phyloP scores from a whole-genome alignment of 352 stramenopile genomes.

The Phytopythium sindhum region DNA sequence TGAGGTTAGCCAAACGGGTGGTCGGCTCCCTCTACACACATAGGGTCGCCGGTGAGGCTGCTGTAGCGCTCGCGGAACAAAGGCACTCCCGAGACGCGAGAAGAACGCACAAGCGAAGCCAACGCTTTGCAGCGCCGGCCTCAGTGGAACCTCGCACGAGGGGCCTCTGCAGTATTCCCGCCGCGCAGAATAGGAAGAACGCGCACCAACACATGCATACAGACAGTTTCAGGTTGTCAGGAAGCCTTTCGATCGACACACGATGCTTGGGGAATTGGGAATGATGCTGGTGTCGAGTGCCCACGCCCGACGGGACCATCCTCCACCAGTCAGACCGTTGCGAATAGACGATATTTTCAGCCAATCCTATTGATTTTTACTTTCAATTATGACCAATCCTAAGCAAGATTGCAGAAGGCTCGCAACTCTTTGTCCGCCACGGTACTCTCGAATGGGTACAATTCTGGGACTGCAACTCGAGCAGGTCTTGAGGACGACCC shows the following conservation, averaged over 20 bases:
- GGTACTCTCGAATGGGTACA: not conserved
- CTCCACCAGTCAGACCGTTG: not conserved
- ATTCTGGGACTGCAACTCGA: not conserved
- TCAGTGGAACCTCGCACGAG: conserved; percentile 1
- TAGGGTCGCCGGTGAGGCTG: conserved; percentile 41
- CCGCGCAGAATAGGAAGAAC: conserved; percentile 7
- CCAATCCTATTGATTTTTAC: not conserved
- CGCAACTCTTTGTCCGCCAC: not conserved
- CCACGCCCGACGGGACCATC: too few species aligned
- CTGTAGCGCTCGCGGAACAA: conserved; percentile 48
- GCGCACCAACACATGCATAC: conserved; percentile 12
- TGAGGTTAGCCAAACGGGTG: conserved; percentile 62
- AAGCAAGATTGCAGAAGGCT: not conserved
- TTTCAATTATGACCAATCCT: not conserved
- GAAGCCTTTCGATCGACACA: not conserved
- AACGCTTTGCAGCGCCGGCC: conserved; percentile 25
- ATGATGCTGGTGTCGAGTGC: too few species aligned
- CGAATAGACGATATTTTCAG: not conserved
- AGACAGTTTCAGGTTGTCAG: not conserved
- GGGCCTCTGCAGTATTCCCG: conserved; percentile 12
- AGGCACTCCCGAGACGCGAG: conserved; percentile 19
- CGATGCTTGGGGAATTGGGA: too few species aligned
- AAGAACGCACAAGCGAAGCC: conserved; percentile 18
- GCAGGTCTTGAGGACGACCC: not conserved
- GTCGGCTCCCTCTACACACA: conserved; percentile 82